A percentile compares a stretch with the other conserved stretches of the same genome.
These are phyloP conservation scores for Nicotiana rustica DNA, from an alignment of 305 asterid species.

Conservation along the genomic window DNA sequence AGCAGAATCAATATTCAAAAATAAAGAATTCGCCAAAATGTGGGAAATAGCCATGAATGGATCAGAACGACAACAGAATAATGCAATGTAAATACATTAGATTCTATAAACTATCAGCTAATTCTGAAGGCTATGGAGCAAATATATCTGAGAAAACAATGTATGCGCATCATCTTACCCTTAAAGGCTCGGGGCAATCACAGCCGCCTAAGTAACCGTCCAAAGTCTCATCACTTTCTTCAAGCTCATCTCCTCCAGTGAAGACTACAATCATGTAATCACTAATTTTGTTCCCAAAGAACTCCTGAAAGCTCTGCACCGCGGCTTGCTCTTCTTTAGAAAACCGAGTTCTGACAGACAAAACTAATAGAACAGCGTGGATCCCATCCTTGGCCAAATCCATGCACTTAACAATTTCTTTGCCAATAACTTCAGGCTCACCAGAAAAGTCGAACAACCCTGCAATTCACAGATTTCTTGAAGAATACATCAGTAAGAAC, in stretches of 20 bases:
- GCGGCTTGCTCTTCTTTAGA: conserved; percentile 64
- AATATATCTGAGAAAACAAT: background rate
- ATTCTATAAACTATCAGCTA: background rate
- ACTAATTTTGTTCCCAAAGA: conserved; percentile 63
- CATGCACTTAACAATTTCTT: conserved; percentile 67
- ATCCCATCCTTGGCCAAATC: conserved; percentile 74
- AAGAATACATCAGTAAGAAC: too few relatives aligned
- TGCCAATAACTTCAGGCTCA: conserved; percentile 52
- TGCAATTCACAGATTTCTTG: conserved; percentile 33
- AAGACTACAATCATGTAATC: conserved; percentile 68
- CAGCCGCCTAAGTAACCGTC: conserved; percentile 55
- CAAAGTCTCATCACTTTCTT: conserved; percentile 50
- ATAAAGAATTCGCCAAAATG: background rate
- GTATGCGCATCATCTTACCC: conserved; percentile 40
- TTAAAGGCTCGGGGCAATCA: conserved; percentile 64
- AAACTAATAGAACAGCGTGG: conserved; percentile 68
- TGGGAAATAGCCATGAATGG: background rate
- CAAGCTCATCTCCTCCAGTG: conserved; percentile 65
- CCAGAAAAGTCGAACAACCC: conserved; percentile 61
- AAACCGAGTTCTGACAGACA: conserved; percentile 57
- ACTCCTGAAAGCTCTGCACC: conserved; percentile 48
- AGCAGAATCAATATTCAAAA: background rate
- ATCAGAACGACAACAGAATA: background rate
- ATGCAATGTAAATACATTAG: background rate
- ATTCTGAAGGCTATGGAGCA: background rate